Percentiles rank a stretch among this genome's conserved stretches.
Conservation (phyloP, 2,329 filamentous ascomycete species). For the Diaporthe capsici region DNA sequence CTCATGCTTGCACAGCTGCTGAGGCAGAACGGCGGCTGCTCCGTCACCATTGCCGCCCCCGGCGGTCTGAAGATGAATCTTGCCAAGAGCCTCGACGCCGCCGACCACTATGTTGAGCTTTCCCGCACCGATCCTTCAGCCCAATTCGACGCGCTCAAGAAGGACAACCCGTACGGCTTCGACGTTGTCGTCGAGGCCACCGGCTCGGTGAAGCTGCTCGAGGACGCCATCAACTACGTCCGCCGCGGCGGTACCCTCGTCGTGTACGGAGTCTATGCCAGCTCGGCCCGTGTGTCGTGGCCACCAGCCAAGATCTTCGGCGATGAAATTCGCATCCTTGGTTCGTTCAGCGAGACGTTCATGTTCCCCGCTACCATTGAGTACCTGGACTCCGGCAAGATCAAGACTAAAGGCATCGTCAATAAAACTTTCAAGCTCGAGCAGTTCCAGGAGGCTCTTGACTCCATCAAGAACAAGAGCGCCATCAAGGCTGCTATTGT, state of each 20-base stretch:
- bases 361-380: slow-evolving; percentile 73
- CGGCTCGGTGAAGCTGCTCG: slow-evolving; percentile 77
- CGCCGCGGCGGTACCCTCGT: slow-evolving; percentile 74
- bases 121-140: slow-evolving; percentile 67
- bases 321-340: slow-evolving; percentile 79
- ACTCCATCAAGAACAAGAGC: slow-evolving; percentile 79
- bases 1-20: slow-evolving; percentile 75
- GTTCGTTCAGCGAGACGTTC: slow-evolving; percentile 80
- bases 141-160: slow-evolving; percentile 74
- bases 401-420: slow-evolving; percentile 77
- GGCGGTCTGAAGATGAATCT: slow-evolving; percentile 79
- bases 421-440: slow-evolving; percentile 82
- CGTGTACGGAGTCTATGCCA: slow-evolving; percentile 70
- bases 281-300: slow-evolving; percentile 74
- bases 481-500: slow-evolving; percentile 83
- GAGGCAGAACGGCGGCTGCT: slow-evolving; percentile 75
- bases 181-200: slow-evolving; percentile 81
- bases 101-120: slow-evolving; percentile 68
- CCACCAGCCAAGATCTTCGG: slow-evolving; percentile 80
- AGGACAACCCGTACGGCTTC: slow-evolving; percentile 79
- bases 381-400: slow-evolving; percentile 71
- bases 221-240: slow-evolving; percentile 79
- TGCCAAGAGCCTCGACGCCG: slow-evolving; percentile 69
- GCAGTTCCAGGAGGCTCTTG: slow-evolving; percentile 78
- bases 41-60: slow-evolving; percentile 78